Base-by-base conservation (phyloP, 176 grass and related monocot genomes). In the Aegilops speltoides region DNA sequence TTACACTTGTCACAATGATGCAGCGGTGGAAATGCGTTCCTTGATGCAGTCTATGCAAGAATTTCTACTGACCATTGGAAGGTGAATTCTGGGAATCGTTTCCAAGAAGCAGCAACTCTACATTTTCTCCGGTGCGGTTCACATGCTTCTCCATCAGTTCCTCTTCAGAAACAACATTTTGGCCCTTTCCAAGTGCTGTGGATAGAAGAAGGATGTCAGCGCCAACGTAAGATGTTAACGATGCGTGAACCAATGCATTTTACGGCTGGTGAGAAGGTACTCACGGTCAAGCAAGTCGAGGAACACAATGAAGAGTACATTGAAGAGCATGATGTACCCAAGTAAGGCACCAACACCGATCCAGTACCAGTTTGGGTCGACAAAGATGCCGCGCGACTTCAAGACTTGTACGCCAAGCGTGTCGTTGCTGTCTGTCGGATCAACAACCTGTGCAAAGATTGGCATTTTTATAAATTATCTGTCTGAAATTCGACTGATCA, bases 301-400 rank as follows among this genome's bases (percentile, higher is more conserved):
- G 80, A 98, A 98, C 25, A 93, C 34, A 87, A 98, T 13, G 17
- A 98, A 98, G 87, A 98, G 93, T 69, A 95, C 40, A n/a, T 98
- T 98, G 88, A 98, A 98, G 60, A 95, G 73, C 83, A 98, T 90
- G 83, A 92, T 87, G 86, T 93, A 98, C 37, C 95, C 95, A 68
- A 98, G 85, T 81, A 98, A 75, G 63, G 91, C 95, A 50, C 80
- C 91, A 8, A 90, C 83, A 24, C 95, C 95, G n/a, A 98, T 98
- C 95, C 95, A 98, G 73, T 98, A 98, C 95, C 95, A 98, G 83
- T 93, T 98, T 54, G 95, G 16, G 75, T 98, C 91, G 11, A 92
- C 87, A 83, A 98, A 98, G 64, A 98, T 92, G 31, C 93, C 91
- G 13, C 95, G 93, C 0, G 70, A 45, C 68, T 87, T 85, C 14